A percentile compares a stretch with the other conserved stretches of the same genome.
These are phyloP conservation scores for Astrothelium subdiscretum DNA, from an alignment of 495 filamentous ascomycete genomes.

Conservation along the genomic window DNA sequence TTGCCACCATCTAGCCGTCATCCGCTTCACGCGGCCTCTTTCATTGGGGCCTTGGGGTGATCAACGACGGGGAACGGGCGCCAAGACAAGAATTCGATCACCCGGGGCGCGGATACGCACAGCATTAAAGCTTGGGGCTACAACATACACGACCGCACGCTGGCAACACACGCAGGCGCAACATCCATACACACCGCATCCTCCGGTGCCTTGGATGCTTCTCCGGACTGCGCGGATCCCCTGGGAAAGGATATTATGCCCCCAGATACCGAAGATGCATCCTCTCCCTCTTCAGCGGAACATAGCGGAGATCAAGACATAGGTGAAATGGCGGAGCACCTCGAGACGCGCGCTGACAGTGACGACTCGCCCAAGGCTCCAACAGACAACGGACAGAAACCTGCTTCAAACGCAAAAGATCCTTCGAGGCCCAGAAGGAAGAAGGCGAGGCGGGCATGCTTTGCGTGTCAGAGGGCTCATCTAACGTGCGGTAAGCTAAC, in stretches of 20 bases:
- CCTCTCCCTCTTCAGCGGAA: constrained; percentile 33
- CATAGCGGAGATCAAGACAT: constrained; percentile 36
- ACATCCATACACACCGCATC: not conserved
- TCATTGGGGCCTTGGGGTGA: not conserved
- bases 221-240: not conserved
- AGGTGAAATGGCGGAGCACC: constrained; percentile 44
- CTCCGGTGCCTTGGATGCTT: not conserved
- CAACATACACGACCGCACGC: not conserved
- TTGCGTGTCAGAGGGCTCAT: constrained; percentile 94
- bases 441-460: constrained; percentile 91
- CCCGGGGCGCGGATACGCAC: not conserved
- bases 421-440: constrained; percentile 79
- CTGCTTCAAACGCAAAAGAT: constrained; percentile 61
- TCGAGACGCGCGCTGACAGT: constrained; percentile 43
- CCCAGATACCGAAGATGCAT: constrained; percentile 38
- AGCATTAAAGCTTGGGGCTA: not conserved
- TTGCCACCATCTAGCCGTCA: not conserved
- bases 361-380: constrained; percentile 39
- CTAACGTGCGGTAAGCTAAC: constrained; percentile 82
- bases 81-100: not conserved
- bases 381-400: constrained; percentile 43
- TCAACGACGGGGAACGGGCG: not conserved
- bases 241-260: constrained; percentile 38
- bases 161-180: not conserved
- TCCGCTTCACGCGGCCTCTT: not conserved